phyloP scores from a whole-genome alignment of 768 basidiomycete genomes.

The Serendipita sp. region DNA sequence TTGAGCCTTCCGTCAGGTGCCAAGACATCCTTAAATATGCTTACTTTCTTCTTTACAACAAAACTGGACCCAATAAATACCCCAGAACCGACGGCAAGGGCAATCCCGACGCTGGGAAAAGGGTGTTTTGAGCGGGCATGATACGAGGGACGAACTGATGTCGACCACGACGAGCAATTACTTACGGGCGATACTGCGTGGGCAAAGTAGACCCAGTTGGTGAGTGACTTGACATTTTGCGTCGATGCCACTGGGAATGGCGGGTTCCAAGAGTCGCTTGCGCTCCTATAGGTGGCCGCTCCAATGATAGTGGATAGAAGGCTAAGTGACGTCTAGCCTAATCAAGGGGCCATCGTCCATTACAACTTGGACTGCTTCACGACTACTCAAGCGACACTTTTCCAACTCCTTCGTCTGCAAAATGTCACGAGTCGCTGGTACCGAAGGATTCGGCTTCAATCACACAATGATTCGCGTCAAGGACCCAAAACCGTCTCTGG shows the following conservation, averaged over 20 bases:
- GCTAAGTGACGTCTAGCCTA: no score
- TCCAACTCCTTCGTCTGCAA: slow-evolving; percentile 10
- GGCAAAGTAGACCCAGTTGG: not conserved
- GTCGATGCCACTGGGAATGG: not conserved
- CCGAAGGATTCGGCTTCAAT: slow-evolving; percentile 60
- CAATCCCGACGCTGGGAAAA: slow-evolving; percentile 54
- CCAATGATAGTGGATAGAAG: no score
- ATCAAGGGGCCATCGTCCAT: no score
- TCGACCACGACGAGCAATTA: not conserved
- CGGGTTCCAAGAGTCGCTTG: not conserved
- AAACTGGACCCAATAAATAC: slow-evolving; percentile 83
- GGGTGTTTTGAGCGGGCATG: not conserved
- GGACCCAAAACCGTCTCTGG: slow-evolving; percentile 65
- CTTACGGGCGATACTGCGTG: slow-evolving; percentile 12
- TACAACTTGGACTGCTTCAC: not conserved
- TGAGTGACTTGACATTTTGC: not conserved
- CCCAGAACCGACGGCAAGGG: slow-evolving; percentile 64
- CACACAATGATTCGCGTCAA: slow-evolving; percentile 83
- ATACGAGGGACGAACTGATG: not conserved
- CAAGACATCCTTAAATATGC: slow-evolving; percentile 79
- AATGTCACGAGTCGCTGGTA: slow-evolving; percentile 52
- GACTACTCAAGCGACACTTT: not conserved
- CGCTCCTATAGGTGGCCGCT: not conserved
- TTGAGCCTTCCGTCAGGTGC: slow-evolving; percentile 62
- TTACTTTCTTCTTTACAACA: slow-evolving; percentile 96